Evolutionary conservation across 2,329 filamentous ascomycete genomes (phyloP), one percentile per base, ranked within the genome.

Genomic region (Phoma herbarum): DNA sequence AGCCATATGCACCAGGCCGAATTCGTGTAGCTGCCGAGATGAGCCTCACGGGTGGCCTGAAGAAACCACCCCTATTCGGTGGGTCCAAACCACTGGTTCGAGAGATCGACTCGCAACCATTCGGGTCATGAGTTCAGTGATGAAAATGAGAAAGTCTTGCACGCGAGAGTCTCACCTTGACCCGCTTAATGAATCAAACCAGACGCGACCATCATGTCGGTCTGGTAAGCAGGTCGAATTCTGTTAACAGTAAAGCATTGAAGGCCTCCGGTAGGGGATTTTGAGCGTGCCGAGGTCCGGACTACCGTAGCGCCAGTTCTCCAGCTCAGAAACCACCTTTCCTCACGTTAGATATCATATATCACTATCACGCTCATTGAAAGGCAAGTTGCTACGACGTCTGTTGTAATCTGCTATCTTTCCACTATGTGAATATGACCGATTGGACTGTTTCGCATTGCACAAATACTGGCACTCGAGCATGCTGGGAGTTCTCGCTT

Each of bases 21-120:
- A 5, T 53, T 4, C 31, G 31, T 29, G 35, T 28, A 41, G 31
- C 23, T 47, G 18, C 51, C 51, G 51, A 53, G 26, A 53, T 53
- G 51, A 53, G 51, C 43, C 41, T 35, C 42, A 46, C n/a, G 18
- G 42, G 42, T 23, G 31, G 33, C 42, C 33, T 53, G 11, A 35
- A 20, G 8, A 8, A 20, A 16, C 18, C 25, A 16, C 39, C 25
- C 37, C 37, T n/a, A 35, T 7, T 12, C 8, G 16, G 20, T 26
- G 18, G 22, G 28, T 16, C 48, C 11, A 22, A 26, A 22, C 4
- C 28, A 18, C 11, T n/a, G n/a, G 22, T 41, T 16, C 16, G 6
- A 14, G n/a, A 14, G 31, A 12, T 1, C 31, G 31, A 35, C 16
- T n/a, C 31, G 18, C n/a, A 20, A 20, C 3, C 35, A 4, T 16